A percentile compares a stretch with the other conserved stretches of the same genome.
Conservation (phyloP, 2,329 filamentous ascomycete genomes). For the Pseudogymnoascus sp. region DNA sequence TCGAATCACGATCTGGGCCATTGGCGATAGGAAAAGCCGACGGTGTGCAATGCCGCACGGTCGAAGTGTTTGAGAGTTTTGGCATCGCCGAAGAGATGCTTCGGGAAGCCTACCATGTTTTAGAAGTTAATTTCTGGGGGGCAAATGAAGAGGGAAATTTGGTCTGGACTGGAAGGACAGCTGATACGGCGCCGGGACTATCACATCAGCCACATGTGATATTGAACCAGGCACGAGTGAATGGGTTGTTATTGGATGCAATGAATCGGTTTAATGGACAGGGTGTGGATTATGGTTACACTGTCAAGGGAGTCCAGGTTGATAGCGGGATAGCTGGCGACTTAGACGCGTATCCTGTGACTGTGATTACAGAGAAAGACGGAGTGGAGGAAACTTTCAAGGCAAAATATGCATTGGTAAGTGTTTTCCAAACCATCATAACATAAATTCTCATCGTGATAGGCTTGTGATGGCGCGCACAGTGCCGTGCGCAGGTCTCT, state of each 20-base stretch:
- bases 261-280: conserved; percentile 34
- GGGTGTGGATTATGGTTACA: conserved; percentile 45
- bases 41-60: conserved; percentile 51
- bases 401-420: conserved; percentile 44
- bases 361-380: conserved; percentile 34
- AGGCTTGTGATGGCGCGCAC: conserved; percentile 38
- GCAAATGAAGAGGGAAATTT: conserved; percentile 12
- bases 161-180: neutral
- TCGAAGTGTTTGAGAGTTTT: conserved; percentile 55
- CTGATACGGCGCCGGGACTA: neutral
- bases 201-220: conserved; percentile 45
- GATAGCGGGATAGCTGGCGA: conserved; percentile 27
- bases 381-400: conserved; percentile 33
- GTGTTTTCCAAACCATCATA: conserved; percentile 23
- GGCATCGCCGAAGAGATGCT: conserved; percentile 45
- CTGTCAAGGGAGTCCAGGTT: conserved; percentile 31
- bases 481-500: conserved; percentile 40
- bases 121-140: conserved; percentile 47
- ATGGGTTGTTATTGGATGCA: conserved; percentile 43
- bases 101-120: conserved; percentile 45
- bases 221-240: conserved; percentile 47
- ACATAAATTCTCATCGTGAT: conserved; percentile 15
- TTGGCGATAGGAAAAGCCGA: conserved; percentile 54
- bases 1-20: conserved; percentile 48
- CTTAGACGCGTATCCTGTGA: conserved; percentile 12